Conservation (phyloP, 2,329 filamentous ascomycete species). For the Sporothrix brasiliensis region DNA sequence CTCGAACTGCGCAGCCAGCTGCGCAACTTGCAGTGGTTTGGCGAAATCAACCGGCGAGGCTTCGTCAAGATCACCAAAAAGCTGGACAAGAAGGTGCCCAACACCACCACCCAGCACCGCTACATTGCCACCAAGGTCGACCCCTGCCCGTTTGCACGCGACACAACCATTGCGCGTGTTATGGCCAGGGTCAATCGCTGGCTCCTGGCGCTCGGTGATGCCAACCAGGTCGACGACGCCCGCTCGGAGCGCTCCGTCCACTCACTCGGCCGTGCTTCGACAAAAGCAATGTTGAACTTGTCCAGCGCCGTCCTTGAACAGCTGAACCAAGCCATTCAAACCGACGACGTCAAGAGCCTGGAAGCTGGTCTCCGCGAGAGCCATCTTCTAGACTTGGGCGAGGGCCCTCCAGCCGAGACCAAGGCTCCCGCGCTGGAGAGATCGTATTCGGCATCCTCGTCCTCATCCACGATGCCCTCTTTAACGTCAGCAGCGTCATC, state of each 20-base stretch:
- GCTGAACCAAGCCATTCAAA: constrained; percentile 71
- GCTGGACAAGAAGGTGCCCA: constrained; percentile 88
- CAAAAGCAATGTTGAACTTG: constrained; percentile 73
- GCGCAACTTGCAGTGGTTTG: constrained; percentile 95
- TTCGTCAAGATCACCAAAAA: constrained; percentile 99
- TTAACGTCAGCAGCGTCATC: constrained; percentile 41
- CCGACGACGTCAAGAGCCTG: constrained; percentile 64
- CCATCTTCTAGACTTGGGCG: constrained; percentile 50
- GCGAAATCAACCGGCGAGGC: constrained; percentile 90
- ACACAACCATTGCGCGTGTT: constrained; percentile 53
- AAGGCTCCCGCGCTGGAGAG: neutral
- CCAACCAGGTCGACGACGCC: constrained; percentile 74
- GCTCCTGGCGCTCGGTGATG: constrained; percentile 79
- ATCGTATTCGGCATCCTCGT: neutral
- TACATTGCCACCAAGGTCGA: constrained; percentile 93
- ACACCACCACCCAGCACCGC: constrained; percentile 74
- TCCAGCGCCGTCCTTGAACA: constrained; percentile 68
- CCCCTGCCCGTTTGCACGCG: constrained; percentile 83
- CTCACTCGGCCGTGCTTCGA: constrained; percentile 75
- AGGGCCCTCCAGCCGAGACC: neutral
- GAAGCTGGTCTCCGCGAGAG: constrained; percentile 61
- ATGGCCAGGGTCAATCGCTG: constrained; percentile 79
- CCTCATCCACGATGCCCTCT: neutral
- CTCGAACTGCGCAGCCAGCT: constrained; percentile 85
- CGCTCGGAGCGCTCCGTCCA: constrained; percentile 73